phyloP scores from a whole-genome alignment of 1,284 basidiomycete species.

The Cutaneotrichosporon sp. region DNA sequence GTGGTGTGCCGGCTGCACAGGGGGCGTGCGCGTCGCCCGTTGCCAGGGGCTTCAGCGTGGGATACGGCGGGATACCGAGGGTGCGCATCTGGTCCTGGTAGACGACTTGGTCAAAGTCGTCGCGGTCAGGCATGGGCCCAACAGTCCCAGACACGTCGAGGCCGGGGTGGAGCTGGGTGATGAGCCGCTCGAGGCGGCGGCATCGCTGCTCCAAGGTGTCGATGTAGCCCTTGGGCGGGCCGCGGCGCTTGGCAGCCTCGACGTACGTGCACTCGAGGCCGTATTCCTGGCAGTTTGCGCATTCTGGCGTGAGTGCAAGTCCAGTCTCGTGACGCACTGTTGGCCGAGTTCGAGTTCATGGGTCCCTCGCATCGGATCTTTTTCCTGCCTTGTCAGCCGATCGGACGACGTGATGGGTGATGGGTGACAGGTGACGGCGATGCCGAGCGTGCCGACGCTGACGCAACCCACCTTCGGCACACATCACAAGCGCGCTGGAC shows the following conservation, averaged over 20 bases:
- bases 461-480: constrained; percentile 34
- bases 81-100: constrained; percentile 40
- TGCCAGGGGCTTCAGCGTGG: constrained; percentile 34
- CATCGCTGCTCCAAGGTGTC: constrained; percentile 71
- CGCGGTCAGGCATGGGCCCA: constrained; percentile 68
- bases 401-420: neutral
- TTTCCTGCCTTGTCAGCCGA: constrained; percentile 28
- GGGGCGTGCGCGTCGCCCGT: neutral
- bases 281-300: constrained; percentile 75
- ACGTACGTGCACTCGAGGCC: constrained; percentile 74
- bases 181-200: constrained; percentile 69
- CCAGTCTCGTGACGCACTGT: constrained; percentile 30
- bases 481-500: constrained; percentile 53
- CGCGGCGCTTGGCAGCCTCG: constrained; percentile 73
- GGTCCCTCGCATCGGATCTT: constrained; percentile 55
- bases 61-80: constrained; percentile 45
- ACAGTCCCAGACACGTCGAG: constrained; percentile 67
- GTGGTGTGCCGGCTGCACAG: constrained; percentile 13
- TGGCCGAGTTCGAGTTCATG: constrained; percentile 42
- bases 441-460: neutral
- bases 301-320: constrained; percentile 49
- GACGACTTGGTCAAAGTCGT: constrained; percentile 64
- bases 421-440: neutral
- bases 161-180: constrained; percentile 67
- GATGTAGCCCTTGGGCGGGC: constrained; percentile 79